Conservation (phyloP, 1,284 basidiomycete species). For the Porodaedalea pini region DNA sequence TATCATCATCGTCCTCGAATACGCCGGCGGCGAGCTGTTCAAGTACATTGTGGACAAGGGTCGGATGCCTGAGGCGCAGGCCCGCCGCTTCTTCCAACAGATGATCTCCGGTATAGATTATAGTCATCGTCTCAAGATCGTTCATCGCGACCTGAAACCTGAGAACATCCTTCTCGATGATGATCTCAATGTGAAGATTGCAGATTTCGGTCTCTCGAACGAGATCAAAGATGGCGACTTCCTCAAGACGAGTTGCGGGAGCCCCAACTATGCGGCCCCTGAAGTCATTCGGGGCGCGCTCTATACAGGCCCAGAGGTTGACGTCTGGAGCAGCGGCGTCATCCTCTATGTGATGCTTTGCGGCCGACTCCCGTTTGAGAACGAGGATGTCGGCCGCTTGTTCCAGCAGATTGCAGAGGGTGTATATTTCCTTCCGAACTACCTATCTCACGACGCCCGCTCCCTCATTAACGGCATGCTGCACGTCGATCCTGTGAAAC, state of each 20-base stretch:
- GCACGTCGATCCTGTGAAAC: slow-evolving; percentile 87
- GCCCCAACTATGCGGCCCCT: slow-evolving; percentile 94
- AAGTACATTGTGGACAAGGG: slow-evolving; percentile 92
- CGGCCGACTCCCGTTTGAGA: slow-evolving; percentile 90
- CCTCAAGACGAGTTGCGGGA: slow-evolving; percentile 91
- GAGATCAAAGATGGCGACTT: slow-evolving; percentile 95
- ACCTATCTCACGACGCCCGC: slow-evolving; percentile 74
- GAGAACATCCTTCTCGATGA: slow-evolving; percentile 84
- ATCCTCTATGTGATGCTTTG: slow-evolving; percentile 96
- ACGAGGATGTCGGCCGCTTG: slow-evolving; percentile 86
- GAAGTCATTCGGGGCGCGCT: slow-evolving; percentile 92
- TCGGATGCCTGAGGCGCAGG: slow-evolving; percentile 80
- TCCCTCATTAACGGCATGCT: slow-evolving; percentile 84
- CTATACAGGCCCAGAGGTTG: slow-evolving; percentile 94
- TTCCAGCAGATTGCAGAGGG: slow-evolving; percentile 97
- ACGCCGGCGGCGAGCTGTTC: slow-evolving; percentile 89
- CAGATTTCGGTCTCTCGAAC: slow-evolving; percentile 92
- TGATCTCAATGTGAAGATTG: slow-evolving; percentile 88
- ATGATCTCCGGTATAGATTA: slow-evolving; percentile 95
- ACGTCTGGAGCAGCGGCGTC: slow-evolving; percentile 96
- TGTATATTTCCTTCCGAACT: slow-evolving; percentile 76
- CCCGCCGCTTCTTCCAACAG: slow-evolving; percentile 92
- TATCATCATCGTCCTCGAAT: slow-evolving; percentile 96
- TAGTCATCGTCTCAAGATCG: slow-evolving; percentile 91
- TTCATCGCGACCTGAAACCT: slow-evolving; percentile 93